Conservation (phyloP, 1,139 yeast species). For the Hyphopichia fennica region DNA sequence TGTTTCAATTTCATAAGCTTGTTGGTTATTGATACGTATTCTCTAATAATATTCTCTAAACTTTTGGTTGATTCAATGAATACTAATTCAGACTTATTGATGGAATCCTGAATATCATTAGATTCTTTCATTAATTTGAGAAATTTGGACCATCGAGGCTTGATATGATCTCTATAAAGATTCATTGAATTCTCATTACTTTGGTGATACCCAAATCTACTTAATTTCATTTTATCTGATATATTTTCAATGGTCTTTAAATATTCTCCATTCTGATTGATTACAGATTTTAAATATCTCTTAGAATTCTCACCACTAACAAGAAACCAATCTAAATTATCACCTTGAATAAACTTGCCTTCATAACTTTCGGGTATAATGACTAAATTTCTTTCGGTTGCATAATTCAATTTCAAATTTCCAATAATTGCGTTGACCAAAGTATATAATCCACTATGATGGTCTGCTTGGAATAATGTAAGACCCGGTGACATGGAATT, state of each 20-base stretch:
- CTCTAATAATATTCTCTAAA: not conserved
- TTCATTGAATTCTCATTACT: slow-evolving; percentile 40
- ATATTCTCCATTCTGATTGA: slow-evolving; percentile 7
- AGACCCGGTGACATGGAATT: too few relatives aligned
- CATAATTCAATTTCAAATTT: too few relatives aligned
- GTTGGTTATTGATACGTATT: not conserved
- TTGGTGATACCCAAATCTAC: slow-evolving; percentile 39
- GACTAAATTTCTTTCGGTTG: too few relatives aligned
- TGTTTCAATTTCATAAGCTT: not conserved
- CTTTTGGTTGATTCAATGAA: not conserved
- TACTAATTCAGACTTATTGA: not conserved
- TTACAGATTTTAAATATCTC: not conserved
- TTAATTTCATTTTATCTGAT: slow-evolving; percentile 30
- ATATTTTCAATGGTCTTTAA: slow-evolving; percentile 29
- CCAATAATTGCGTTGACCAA: too few relatives aligned
- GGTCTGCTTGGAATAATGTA: too few relatives aligned
- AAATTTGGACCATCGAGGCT: slow-evolving; percentile 25
- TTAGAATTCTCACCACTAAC: not conserved
- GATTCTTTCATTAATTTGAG: not conserved
- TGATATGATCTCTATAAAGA: slow-evolving; percentile 31
- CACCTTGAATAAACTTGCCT: too few relatives aligned
- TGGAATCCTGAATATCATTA: not conserved
- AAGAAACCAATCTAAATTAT: too few relatives aligned
- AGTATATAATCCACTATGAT: too few relatives aligned
- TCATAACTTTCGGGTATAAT: too few relatives aligned